Conservation (phyloP, 2,329 filamentous ascomycete species). For the Orbilia oligospora region DNA sequence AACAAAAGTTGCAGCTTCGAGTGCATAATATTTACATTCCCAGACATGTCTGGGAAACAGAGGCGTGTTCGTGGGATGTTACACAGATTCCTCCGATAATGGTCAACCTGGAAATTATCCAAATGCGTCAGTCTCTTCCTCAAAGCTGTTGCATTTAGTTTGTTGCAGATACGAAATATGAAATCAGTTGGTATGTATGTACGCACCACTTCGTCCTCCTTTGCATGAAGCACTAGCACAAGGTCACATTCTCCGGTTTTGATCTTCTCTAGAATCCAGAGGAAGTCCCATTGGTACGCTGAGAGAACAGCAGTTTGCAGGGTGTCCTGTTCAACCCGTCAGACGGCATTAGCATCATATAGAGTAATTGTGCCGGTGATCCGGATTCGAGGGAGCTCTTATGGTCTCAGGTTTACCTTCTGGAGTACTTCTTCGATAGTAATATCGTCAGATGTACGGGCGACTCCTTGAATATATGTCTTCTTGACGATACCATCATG, state of each 20-base stretch:
- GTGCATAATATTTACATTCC: conserved; percentile 83
- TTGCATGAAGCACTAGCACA: conserved; percentile 75
- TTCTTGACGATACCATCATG: conserved; percentile 80
- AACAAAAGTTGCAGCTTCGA: conserved; percentile 95
- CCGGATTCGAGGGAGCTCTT: conserved; percentile 19
- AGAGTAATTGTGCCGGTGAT: conserved; percentile 12
- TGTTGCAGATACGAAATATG: conserved; percentile 27
- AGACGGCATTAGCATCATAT: conserved; percentile 26
- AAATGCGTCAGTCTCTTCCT: conserved; percentile 49
- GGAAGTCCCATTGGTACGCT: conserved; percentile 86
- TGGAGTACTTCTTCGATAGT: conserved; percentile 90
- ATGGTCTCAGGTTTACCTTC: conserved; percentile 66
- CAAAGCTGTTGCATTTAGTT: conserved; percentile 36
- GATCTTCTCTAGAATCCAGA: conserved; percentile 83
- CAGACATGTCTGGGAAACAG: conserved; percentile 86
- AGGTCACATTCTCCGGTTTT: conserved; percentile 71
- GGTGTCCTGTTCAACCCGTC: conserved; percentile 67
- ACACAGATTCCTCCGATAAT: conserved; percentile 67
- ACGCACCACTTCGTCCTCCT: conserved; percentile 69
- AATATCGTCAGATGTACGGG: conserved; percentile 78
- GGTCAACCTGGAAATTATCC: conserved; percentile 65
- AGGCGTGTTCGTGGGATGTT: conserved; percentile 73
- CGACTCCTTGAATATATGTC: conserved; percentile 79
- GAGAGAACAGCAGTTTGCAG: conserved; percentile 85
- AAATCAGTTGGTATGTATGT: conserved; percentile 25